Conservation (phyloP, 2,329 filamentous ascomycete genomes). For the Lachnellula suecica region DNA sequence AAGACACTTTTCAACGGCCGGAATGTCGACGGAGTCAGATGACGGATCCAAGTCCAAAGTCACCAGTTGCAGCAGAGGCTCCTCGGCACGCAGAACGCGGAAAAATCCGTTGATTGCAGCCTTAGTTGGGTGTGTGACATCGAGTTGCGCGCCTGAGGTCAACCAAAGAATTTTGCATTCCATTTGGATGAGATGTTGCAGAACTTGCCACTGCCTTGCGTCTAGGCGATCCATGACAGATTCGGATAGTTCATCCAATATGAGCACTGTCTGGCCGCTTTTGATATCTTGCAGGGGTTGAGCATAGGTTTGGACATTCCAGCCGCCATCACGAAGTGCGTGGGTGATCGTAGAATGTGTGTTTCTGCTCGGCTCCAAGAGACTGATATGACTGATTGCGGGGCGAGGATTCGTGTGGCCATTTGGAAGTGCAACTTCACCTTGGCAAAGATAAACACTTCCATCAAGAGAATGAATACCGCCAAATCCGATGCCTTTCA, state of each 20-base stretch:
- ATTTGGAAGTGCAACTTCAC: too few relatives aligned
- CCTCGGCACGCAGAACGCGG: conserved; percentile 25
- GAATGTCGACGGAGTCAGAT: not conserved
- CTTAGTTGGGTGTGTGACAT: conserved; percentile 31
- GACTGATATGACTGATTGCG: too few relatives aligned
- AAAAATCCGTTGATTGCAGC: conserved; percentile 35
- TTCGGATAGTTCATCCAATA: conserved; percentile 16
- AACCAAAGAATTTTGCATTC: conserved; percentile 33
- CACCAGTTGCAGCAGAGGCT: conserved; percentile 7
- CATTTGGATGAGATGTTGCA: conserved; percentile 8
- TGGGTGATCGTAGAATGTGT: not conserved
- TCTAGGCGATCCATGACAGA: conserved; percentile 5
- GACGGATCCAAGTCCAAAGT: conserved; percentile 17
- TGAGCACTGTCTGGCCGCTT: conserved; percentile 3
- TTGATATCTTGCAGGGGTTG: not conserved
- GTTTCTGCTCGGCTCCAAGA: not conserved
- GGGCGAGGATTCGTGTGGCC: too few relatives aligned
- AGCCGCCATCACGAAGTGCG: not conserved
- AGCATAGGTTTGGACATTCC: not conserved
- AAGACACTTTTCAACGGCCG: conserved; percentile 5
- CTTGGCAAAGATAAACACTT: too few relatives aligned
- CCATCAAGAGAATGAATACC: too few relatives aligned
- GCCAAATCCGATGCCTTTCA: too few relatives aligned
- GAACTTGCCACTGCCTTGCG: conserved; percentile 10
- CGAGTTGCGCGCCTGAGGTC: conserved; percentile 28